These are phyloP conservation scores for Talaromyces funiculosus DNA, from an alignment of 2,329 filamentous ascomycete species.

Conservation along the genomic window DNA sequence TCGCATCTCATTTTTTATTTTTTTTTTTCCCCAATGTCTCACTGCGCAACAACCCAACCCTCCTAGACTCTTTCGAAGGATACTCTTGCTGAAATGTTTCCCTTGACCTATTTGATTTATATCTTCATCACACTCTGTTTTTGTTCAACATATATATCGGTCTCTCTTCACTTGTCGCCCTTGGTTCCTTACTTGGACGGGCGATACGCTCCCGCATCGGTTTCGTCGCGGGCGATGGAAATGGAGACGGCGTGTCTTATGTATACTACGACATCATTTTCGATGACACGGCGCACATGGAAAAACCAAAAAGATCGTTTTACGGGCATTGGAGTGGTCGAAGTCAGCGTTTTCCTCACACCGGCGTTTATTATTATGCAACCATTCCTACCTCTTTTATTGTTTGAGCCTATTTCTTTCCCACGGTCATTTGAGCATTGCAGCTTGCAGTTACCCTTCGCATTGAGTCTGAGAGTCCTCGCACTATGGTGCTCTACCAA, in stretches of 20 bases:
- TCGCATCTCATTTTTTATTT: constrained; percentile 13
- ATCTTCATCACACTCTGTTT: constrained; percentile 2
- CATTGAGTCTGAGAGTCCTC: constrained; percentile 9
- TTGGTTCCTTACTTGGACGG: not conserved
- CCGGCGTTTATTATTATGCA: constrained; percentile 14
- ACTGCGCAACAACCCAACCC: constrained; percentile 9
- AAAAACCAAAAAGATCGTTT: constrained; percentile 14
- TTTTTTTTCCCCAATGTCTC: constrained; percentile 7
- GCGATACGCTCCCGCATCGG: constrained; percentile 5
- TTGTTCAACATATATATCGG: not conserved
- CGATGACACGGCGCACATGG: constrained; percentile 13
- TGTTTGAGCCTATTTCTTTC: constrained; percentile 8
- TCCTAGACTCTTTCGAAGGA: constrained; percentile 10
- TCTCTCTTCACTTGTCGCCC: constrained; percentile 1
- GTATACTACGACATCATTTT: constrained; percentile 16
- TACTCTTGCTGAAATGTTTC: constrained; percentile 9
- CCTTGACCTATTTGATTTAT: constrained; percentile 8
- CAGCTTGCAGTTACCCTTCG: constrained; percentile 13
- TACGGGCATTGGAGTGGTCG: constrained; percentile 13
- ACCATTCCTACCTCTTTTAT: not conserved
- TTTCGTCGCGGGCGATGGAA: constrained; percentile 14
- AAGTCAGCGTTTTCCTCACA: constrained; percentile 10
- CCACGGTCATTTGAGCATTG: constrained; percentile 12
- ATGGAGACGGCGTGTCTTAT: constrained; percentile 13
- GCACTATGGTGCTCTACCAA: constrained; percentile 3